Percentiles rank a stretch among this genome's conserved stretches.
Conservation (phyloP, 2,329 filamentous ascomycete genomes). For the Thelonectria discophora region DNA sequence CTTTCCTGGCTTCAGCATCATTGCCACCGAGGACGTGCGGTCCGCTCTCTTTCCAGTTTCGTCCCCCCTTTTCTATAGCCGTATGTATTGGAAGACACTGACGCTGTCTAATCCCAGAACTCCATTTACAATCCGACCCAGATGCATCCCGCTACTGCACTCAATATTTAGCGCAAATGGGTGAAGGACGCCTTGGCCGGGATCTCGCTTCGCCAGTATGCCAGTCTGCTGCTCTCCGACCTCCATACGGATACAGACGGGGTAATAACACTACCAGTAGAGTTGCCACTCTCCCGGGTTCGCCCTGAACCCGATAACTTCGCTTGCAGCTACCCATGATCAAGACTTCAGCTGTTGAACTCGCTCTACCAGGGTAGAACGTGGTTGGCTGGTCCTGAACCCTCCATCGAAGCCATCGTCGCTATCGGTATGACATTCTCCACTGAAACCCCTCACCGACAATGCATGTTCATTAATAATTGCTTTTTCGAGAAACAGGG, state of each 20-base stretch:
- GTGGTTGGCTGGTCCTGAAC: conserved; percentile 10
- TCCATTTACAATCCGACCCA: conserved; percentile 27
- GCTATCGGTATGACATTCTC: conserved; percentile 9
- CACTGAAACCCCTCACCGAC: conserved; percentile 1
- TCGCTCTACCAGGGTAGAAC: conserved; percentile 2
- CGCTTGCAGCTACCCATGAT: conserved; percentile 5
- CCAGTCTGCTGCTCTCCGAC: background rate
- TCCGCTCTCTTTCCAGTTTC: conserved; percentile 15
- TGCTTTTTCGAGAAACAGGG: conserved; percentile 12
- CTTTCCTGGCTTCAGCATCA: conserved; percentile 3
- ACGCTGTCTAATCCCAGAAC: conserved; percentile 27
- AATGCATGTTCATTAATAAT: background rate
- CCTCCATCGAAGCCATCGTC: conserved; percentile 10
- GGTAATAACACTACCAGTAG: conserved; percentile 7
- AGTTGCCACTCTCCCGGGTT: conserved; percentile 15
- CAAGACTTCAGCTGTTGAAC: conserved; percentile 9
- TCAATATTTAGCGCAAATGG: conserved; percentile 34
- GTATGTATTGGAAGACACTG: conserved; percentile 18
- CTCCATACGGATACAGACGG: background rate
- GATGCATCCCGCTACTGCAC: conserved; percentile 42
- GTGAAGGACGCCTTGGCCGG: conserved; percentile 29
- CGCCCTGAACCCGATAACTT: conserved; percentile 3
- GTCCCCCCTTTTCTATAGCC: conserved; percentile 30
- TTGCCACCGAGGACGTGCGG: background rate
- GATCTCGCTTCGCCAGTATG: conserved; percentile 19